Percentiles rank a stretch among this genome's conserved stretches.
These are phyloP conservation scores for Nyssa sinensis DNA, from an alignment of 148 eudicot species.

Conservation along the genomic window DNA sequence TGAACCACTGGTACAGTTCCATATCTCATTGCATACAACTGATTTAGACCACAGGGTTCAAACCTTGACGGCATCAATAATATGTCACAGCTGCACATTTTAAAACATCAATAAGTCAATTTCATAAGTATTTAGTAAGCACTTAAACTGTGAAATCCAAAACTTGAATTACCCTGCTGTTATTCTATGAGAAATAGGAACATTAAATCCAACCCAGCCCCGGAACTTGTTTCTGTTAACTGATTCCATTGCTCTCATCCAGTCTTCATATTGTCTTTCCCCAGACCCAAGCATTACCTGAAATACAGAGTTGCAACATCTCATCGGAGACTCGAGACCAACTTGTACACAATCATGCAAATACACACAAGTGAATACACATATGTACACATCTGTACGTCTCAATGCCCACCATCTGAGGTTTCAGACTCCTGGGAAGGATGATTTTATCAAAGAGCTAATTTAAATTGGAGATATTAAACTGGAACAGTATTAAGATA, in stretches of 20 bases:
- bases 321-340: background rate
- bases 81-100: constrained; percentile 77
- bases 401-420: background rate
- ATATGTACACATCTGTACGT: background rate
- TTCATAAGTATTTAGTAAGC: background rate
- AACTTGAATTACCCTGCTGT: constrained; percentile 80
- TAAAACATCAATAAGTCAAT: constrained; percentile 9
- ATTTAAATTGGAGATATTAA: background rate
- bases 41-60: constrained; percentile 97
- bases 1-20: constrained; percentile 96
- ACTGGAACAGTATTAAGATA: background rate
- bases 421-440: background rate
- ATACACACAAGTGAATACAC: background rate
- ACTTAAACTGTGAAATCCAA: background rate
- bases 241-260: constrained; percentile 84
- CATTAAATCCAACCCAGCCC: constrained; percentile 97
- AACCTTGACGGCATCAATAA: constrained; percentile 98
- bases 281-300: constrained; percentile 99
- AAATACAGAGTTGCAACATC: constrained; percentile 6
- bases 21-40: constrained; percentile 96
- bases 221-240: constrained; percentile 67
- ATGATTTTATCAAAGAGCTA: background rate
- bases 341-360: constrained; percentile 1
- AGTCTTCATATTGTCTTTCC: constrained; percentile 71
- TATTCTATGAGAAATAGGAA: constrained; percentile 89